phyloP scores from a whole-genome alignment of 2,329 filamentous ascomycete genomes.

The Curvularia sp. region DNA sequence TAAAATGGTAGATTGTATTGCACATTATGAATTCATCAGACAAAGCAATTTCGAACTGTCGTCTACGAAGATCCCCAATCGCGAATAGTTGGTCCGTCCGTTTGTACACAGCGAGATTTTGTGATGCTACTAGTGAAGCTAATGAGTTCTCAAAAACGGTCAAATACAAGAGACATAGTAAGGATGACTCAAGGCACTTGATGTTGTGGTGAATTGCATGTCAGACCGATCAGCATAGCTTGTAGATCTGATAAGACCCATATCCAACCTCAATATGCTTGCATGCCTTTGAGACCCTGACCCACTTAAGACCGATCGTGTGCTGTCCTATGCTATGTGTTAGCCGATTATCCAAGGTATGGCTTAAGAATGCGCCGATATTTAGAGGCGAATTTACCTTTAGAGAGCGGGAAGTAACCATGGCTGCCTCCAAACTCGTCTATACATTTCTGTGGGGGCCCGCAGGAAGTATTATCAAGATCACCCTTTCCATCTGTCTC shows the following conservation, averaged over 20 bases:
- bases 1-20: too few species aligned
- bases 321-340: background rate
- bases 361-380: background rate
- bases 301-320: background rate
- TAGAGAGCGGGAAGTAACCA: background rate
- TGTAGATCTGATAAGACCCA: background rate
- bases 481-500: background rate
- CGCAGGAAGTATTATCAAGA: background rate
- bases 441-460: background rate
- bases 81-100: too few species aligned
- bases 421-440: background rate
- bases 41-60: too few species aligned
- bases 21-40: too few species aligned
- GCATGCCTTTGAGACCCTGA: background rate
- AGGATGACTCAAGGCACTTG: too few species aligned
- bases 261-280: background rate
- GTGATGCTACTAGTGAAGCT: too few species aligned
- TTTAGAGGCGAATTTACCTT: background rate
- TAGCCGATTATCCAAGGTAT: background rate
- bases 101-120: too few species aligned
- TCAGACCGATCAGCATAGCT: background rate
- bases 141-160: too few species aligned
- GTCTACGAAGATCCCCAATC: too few species aligned
- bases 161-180: too few species aligned
- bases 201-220: too few species aligned